phyloP scores from a whole-genome alignment of 1,139 yeast species.

The Candida sanyaensis region DNA sequence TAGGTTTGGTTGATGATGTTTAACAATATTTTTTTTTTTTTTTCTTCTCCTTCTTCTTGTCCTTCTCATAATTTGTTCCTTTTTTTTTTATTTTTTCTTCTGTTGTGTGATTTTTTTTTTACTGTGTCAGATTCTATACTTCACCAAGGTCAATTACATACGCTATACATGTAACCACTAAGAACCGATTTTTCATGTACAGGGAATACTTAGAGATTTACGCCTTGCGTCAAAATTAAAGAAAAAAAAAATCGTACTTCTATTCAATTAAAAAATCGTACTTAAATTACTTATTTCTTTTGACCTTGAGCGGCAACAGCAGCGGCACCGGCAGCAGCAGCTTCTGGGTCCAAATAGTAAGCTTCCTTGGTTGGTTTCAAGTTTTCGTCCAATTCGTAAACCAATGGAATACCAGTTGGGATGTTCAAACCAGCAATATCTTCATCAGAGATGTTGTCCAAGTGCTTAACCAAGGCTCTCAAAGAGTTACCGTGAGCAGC shows the following conservation, averaged over 20 bases:
- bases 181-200: no score
- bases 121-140: no score
- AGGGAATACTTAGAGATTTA: no score
- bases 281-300: slow-evolving; percentile 32
- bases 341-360: slow-evolving; percentile 98
- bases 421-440: slow-evolving; percentile 94
- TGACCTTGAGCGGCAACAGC: slow-evolving; percentile 97
- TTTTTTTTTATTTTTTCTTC: slow-evolving; percentile 1
- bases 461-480: slow-evolving; percentile 95
- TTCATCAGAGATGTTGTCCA: slow-evolving; percentile 89
- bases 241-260: not conserved
- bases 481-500: slow-evolving; percentile 99
- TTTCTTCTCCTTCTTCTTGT: no score
- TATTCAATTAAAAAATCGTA: not conserved
- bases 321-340: slow-evolving; percentile 99
- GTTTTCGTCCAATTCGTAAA: slow-evolving; percentile 87
- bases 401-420: slow-evolving; percentile 99
- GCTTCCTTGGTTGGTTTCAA: slow-evolving; percentile 92
- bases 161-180: no score
- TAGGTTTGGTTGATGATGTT: not conserved
- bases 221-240: not conserved
- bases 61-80: not conserved
- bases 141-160: no score
- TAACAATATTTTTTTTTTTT: not conserved
- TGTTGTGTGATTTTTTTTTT: not conserved